Percentiles rank a stretch among this genome's conserved stretches.
phyloP scores from a whole-genome alignment of 805 yeast genomes.

The Saturnispora kantuleensis region DNA sequence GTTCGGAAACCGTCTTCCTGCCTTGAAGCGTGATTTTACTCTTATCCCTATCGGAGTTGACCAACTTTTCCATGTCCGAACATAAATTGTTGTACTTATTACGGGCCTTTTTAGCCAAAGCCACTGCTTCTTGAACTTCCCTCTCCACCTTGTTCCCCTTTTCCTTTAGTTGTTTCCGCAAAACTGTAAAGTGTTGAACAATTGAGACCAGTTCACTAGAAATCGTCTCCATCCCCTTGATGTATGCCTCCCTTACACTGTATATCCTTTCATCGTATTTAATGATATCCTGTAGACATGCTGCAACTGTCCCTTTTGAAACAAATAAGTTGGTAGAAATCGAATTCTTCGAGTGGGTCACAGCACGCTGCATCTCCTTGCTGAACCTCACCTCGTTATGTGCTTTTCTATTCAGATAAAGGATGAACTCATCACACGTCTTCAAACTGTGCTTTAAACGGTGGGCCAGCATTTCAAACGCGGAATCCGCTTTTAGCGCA shows the following conservation, averaged over 20 bases:
- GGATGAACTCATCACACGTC: constrained; percentile 78
- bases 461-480: constrained; percentile 60
- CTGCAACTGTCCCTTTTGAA: constrained; percentile 41
- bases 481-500: constrained; percentile 44
- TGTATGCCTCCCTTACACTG: constrained; percentile 65
- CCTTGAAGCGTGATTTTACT: constrained; percentile 75
- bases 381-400: constrained; percentile 70
- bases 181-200: constrained; percentile 55
- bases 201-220: constrained; percentile 73
- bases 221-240: constrained; percentile 73
- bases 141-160: constrained; percentile 74
- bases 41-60: constrained; percentile 69
- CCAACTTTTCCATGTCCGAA: constrained; percentile 75
- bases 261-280: constrained; percentile 65
- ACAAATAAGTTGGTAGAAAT: constrained; percentile 32
- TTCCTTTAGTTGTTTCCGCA: constrained; percentile 73
- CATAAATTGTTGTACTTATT: constrained; percentile 67
- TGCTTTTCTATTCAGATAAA: constrained; percentile 70
- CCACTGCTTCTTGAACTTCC: constrained; percentile 73
- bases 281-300: constrained; percentile 57
- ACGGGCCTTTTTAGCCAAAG: constrained; percentile 82
- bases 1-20: constrained; percentile 71
- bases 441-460: constrained; percentile 71
- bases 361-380: constrained; percentile 62
- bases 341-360: constrained; percentile 33